Evolutionary conservation across 2,329 filamentous ascomycete genomes (phyloP), one percentile per base, ranked within the genome.

Genomic region (Paracoccidioides lutzii): DNA sequence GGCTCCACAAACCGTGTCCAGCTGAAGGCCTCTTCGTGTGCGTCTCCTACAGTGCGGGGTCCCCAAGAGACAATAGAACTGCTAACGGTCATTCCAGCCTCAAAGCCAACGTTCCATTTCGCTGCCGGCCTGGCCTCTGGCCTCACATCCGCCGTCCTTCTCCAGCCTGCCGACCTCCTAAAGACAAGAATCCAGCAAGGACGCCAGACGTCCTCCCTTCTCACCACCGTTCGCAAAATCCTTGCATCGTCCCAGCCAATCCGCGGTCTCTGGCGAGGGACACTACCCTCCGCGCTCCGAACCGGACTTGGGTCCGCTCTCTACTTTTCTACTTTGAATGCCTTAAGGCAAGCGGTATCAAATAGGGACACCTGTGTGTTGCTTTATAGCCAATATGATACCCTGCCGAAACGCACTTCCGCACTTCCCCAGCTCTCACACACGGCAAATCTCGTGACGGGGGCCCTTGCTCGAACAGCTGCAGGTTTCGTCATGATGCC

Each of bases 101-200:
- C 70, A 28, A 72, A 73, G 65, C 71, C 73, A 5, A 67, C 81
- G 62, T 90, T 88, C 69, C 93, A 97, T 74, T 95, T 97, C 71
- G 73, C 85, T 62, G 91, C 90, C 60, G 93, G 93, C 60, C 81
- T 97, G 55, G 82, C 82, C 65, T 96, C 90, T 6, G 93, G 93
- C 64, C 79, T 95, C 52, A 81, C 88, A 61, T 93, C 90, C 53
- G 90, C 93, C 55, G 83, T 95, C 58, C 83, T 97, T 55, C 81
- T 98, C 14, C 93, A 98, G 71, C 93, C 93, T 32, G 87, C 93
- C 65, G 93, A 98, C 73, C 84, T 98, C 3, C 83, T 98, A 68
- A 98, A 98, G 73, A 98, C 93, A 35, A 85, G 93, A 49, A 84
- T 97, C 43, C 93, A 98, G 69, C 93, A 97, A 71, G 88, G 88